phyloP scores from a whole-genome alignment of 1,284 basidiomycete species.

The Microstroma glucosiphilum region DNA sequence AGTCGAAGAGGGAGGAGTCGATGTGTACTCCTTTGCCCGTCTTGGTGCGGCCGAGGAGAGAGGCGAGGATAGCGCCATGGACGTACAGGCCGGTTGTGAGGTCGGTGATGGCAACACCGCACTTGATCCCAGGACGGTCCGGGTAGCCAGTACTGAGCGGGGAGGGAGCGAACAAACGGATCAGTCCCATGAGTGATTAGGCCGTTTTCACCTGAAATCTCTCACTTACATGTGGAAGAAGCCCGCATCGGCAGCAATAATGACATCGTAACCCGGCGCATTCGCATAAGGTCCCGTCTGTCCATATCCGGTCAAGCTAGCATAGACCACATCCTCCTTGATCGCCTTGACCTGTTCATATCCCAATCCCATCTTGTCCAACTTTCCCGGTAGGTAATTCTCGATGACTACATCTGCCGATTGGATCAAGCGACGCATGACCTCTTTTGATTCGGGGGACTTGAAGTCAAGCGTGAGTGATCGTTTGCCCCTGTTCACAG shows the following conservation, averaged over 20 bases:
- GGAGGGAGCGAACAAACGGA: not conserved
- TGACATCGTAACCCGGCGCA: constrained; percentile 34
- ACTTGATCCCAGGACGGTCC: constrained; percentile 75
- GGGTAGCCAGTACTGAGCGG: constrained; percentile 76
- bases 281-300: constrained; percentile 61
- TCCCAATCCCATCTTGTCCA: constrained; percentile 74
- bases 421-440: constrained; percentile 67
- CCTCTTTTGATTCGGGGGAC: constrained; percentile 66
- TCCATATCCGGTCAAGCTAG: constrained; percentile 87
- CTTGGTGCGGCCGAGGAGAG: constrained; percentile 69
- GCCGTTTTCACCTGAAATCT: constrained; percentile 1
- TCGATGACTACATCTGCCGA: constrained; percentile 69
- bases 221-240: constrained; percentile 51
- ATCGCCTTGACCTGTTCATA: constrained; percentile 74
- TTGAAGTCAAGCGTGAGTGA: constrained; percentile 80
- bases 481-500: constrained; percentile 82
- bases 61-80: constrained; percentile 87
- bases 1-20: constrained; percentile 66
- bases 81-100: constrained; percentile 88
- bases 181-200: too few relatives aligned
- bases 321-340: constrained; percentile 78
- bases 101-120: constrained; percentile 73
- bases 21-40: constrained; percentile 85
- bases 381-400: constrained; percentile 57
- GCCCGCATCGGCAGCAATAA: constrained; percentile 44